phyloP scores from a whole-genome alignment of 83 land plant genomes.

The Thuja plicata region DNA sequence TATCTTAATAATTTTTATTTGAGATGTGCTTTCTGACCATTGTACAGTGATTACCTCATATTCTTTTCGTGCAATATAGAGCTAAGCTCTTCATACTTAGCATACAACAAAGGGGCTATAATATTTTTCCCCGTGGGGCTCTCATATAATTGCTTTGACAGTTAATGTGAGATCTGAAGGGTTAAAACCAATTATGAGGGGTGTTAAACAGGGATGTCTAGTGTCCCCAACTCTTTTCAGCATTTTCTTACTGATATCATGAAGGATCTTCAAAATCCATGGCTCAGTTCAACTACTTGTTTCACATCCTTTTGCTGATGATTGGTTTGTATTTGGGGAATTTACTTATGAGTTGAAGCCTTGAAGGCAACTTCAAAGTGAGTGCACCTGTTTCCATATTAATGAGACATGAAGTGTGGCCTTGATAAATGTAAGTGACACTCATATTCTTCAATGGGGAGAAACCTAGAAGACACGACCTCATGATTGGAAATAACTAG shows the following conservation, averaged over 20 bases:
- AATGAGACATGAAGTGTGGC: not conserved
- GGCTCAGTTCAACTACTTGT: not conserved
- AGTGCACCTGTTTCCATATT: not conserved
- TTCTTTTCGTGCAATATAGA: not conserved
- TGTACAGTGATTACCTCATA: not conserved
- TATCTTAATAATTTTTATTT: not conserved
- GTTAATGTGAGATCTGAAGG: not conserved
- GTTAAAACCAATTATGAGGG: not conserved
- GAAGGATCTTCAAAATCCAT: not conserved
- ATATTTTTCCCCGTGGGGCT: not conserved
- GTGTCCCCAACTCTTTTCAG: not conserved
- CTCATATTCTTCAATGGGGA: not conserved
- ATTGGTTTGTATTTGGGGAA: not conserved
- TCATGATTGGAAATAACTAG: not conserved
- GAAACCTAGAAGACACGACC: not conserved
- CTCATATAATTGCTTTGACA: not conserved
- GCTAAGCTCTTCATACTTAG: not conserved
- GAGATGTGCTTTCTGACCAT: not conserved
- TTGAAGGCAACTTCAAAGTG: not conserved
- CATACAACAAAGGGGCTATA: not conserved
- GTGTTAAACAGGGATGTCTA: not conserved
- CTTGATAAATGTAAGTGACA: not conserved
- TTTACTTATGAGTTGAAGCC: not conserved
- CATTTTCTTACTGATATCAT: not conserved
- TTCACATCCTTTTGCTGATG: not conserved